Evolutionary conservation across 75 land plant genomes (phyloP), one percentile per base, ranked within the genome.

Genomic region (Selaginella moellendorffii): DNA sequence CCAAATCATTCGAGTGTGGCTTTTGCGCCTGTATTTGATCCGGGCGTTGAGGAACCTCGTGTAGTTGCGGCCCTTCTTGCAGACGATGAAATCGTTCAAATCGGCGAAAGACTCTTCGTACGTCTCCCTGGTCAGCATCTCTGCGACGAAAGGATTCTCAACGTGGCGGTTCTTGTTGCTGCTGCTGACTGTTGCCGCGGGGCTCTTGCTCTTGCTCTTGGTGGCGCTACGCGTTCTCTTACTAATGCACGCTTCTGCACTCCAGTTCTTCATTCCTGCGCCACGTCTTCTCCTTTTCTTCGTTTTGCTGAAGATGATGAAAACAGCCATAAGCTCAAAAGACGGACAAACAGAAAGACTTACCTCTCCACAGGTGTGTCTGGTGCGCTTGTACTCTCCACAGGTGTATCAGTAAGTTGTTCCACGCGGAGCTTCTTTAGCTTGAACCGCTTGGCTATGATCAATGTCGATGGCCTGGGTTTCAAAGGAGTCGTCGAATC

Each of bases 11-110:
- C 21, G 5, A 8, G 59, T 56, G n/a, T 56, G 59, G 24, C 21
- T 56, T 19, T 19, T 19, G 8, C 59, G 59, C 21, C 59, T 19
- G 24, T 21, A 56, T 21, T 56, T 56, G 9, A 56, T 19, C 5
- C 59, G 59, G 8, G 8, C n/a, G 59, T 56, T 56, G 2, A 56
- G 59, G n/a, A 56, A 56, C 24, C n/a, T 56, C n/a, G 59, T 56
- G 59, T 56, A 56, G 19, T 21, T 56, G 8, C 59, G 21, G 9
- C 59, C 59, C 21, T 56, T 19, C 21, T 56, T 56, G 59, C 24
- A 56, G 9, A 56, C 59, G 5, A 56, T 56, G 24, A 56, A 56
- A 19, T 56, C 59, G 24, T 21, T 21, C 24, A 56, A n/a, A 24
- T 56, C 59, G 9, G 5, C 24, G 24, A 56, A 56, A 5, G 21